These are phyloP conservation scores for Falciphora oryzae DNA, from an alignment of 2,329 filamentous ascomycete species.

Conservation along the genomic window DNA sequence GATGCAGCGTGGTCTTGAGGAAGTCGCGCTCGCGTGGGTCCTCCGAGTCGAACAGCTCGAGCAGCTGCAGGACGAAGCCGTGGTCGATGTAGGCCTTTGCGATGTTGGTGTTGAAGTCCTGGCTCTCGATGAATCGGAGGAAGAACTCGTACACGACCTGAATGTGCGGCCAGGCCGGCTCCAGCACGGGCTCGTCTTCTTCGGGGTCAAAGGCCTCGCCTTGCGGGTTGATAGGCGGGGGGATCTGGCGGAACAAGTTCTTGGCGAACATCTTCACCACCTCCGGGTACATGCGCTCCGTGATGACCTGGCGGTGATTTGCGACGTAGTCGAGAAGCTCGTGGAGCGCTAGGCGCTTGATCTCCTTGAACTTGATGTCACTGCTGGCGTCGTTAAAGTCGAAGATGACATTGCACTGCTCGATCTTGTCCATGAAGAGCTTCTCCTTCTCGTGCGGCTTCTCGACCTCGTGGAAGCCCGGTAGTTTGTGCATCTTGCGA, in stretches of 20 bases:
- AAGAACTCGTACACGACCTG: conserved; percentile 99
- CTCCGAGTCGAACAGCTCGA: conserved; percentile 98
- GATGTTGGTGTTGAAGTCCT: conserved; percentile 99
- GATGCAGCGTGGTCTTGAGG: conserved; percentile 93
- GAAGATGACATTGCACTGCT: conserved; percentile 99
- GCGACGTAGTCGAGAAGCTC: conserved; percentile 97
- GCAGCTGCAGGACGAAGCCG: conserved; percentile 88
- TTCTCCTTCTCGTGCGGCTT: conserved; percentile 84
- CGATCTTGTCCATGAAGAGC: conserved; percentile 99
- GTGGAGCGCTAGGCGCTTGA: conserved; percentile 92
- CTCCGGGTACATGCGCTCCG: conserved; percentile 96
- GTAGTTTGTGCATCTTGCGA: conserved; percentile 92
- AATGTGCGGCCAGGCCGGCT: conserved; percentile 98
- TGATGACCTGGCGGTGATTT: conserved; percentile 97
- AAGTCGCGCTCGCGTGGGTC: conserved; percentile 96
- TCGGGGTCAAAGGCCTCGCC: conserved; percentile 98
- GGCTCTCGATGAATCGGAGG: conserved; percentile 96
- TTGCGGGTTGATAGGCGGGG: conserved; percentile 94
- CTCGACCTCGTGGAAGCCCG: conserved; percentile 95
- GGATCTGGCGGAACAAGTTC: conserved; percentile 95
- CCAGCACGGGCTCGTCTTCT: conserved; percentile 94
- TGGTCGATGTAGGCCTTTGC: conserved; percentile 99
- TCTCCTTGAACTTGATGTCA: conserved; percentile 99
- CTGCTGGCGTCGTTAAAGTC: conserved; percentile 98
- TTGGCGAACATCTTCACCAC: conserved; percentile 99